Base-by-base conservation (phyloP, 2,329 filamentous ascomycete genomes). In the Apiospora kogelbergensis region DNA sequence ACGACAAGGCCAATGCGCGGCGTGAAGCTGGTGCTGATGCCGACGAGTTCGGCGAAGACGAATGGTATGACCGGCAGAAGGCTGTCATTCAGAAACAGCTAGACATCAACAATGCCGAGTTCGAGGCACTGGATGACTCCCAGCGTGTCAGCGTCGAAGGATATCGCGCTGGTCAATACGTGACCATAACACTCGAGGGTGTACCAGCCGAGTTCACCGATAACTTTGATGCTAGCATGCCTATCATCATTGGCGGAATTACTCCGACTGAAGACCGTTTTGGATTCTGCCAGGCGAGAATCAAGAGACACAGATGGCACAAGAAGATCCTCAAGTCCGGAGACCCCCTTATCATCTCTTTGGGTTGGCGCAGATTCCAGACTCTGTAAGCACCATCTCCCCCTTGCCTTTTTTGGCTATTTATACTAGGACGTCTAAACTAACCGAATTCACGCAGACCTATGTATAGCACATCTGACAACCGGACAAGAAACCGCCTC, bases 271-370 rank as follows among this genome's bases (percentile, higher is more conserved):
- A 99, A 80, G 95, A 98, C 80, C 90, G 97, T 66, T 98, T 97
- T 79, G 97, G 96, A 10, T 98, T 93, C 78, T 91, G 98, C 10
- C 96, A 99, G 80, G 91, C 98, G 69, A 90, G 97, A 66, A 97
- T 99, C 84, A 99, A 99, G 87, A 89, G 94, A 67, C 96, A 99
- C 80, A 88, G 96, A 73, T 99, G 97, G 97, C 96, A 99, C 84
- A 98, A 98, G 88, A 97, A 96, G 85, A 98, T 98, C 74, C 86
- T 99, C 73, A 99, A 99, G 85, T 98, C 94, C 42, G 97, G 97
- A 78, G 96, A 99, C 77, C 97, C 96, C 20, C 87, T 99, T 66
- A 97, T 99, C 78, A 96, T 99, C 84, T 98, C 95, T 1, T 86
- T 99, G 57, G 96, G 96, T 53, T 99, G 96, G 96, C 88, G 96